Evolutionary conservation across 1,139 yeast species (phyloP), one percentile per base, ranked within the genome.

Genomic region (Yamadazyma pseudoaaseri): DNA sequence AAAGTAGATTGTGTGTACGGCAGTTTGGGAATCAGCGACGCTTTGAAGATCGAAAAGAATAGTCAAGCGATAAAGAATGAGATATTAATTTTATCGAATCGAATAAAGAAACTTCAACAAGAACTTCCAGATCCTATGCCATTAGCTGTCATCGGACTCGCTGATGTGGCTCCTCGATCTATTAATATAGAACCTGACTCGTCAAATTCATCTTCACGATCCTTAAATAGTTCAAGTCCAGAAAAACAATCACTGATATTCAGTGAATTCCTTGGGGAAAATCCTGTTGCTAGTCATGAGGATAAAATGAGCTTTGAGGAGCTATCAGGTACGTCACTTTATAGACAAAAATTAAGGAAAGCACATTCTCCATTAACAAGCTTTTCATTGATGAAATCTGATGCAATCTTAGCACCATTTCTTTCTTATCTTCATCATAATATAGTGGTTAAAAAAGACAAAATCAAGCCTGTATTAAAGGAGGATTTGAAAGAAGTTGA

Each of bases 311-410:
- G 56, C 34, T 65, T 68, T 36, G 56, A 48, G 39, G 29, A 29
- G 4, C 29, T 17, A 11, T 26, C 26, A 23, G 32, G 28, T 2
- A 10, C 36, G 3, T 27, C 20, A 11, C 12, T 30, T 10, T 23
- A 29, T 16, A 10, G 8, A 6, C 3, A 6, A 2, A 29, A 27
- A 7, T 30, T 38, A 3, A 41, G 59, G 38, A 41, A 52, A 22
- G 48, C 52, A 29, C 56, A 51, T 39, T 65, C 69, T 1, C 70
- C 72, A 1, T 52, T 66, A 21, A 50, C 63, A n/a, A 62, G 70
- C 68, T 37, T 57, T 4, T 44, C 64, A 10, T 40, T 65, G 22
- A 47, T 62, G 33, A 51, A 52, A 33, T 35, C 52, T 18, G 72
- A 67, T 37, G 33, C 39, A 1, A 11, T 30, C 4, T 25, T 18